These are phyloP conservation scores for Coprinopsis marcescibilis DNA, from an alignment of 768 basidiomycete species.

Conservation along the genomic window DNA sequence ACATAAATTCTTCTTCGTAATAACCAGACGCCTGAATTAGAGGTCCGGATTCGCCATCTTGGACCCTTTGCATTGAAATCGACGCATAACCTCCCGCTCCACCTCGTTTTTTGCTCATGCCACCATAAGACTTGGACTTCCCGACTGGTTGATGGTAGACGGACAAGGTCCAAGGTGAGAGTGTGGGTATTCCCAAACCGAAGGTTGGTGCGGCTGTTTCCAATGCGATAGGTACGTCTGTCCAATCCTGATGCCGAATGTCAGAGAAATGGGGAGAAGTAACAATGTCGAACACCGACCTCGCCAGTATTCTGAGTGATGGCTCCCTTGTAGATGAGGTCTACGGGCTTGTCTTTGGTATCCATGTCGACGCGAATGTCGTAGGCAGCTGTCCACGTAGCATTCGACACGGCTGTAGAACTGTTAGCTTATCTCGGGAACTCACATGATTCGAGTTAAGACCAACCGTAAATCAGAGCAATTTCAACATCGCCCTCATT, in stretches of 20 bases:
- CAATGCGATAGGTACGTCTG: conserved; percentile 34
- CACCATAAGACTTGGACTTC: too few species aligned
- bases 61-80: too few species aligned
- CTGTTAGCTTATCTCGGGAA: background rate
- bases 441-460: background rate
- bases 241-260: conserved; percentile 29
- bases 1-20: too few species aligned
- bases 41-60: background rate
- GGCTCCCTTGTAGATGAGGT: conserved; percentile 34
- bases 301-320: conserved; percentile 40
- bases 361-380: conserved; percentile 40
- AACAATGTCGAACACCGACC: conserved; percentile 18
- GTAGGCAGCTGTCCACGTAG: conserved; percentile 34
- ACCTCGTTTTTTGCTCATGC: too few species aligned
- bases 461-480: conserved; percentile 8
- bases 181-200: conserved; percentile 29
- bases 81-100: too few species aligned
- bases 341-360: conserved; percentile 31
- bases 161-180: conserved; percentile 33
- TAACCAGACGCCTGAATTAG: background rate
- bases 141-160: conserved; percentile 7
- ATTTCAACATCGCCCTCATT: conserved; percentile 32
- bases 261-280: background rate
- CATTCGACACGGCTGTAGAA: conserved; percentile 27
- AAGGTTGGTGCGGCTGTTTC: conserved; percentile 40